Percentiles rank a stretch among this genome's conserved stretches.
These are phyloP conservation scores for Didymellaceae sp. DNA, from an alignment of 2,329 filamentous ascomycete species.

Conservation along the genomic window DNA sequence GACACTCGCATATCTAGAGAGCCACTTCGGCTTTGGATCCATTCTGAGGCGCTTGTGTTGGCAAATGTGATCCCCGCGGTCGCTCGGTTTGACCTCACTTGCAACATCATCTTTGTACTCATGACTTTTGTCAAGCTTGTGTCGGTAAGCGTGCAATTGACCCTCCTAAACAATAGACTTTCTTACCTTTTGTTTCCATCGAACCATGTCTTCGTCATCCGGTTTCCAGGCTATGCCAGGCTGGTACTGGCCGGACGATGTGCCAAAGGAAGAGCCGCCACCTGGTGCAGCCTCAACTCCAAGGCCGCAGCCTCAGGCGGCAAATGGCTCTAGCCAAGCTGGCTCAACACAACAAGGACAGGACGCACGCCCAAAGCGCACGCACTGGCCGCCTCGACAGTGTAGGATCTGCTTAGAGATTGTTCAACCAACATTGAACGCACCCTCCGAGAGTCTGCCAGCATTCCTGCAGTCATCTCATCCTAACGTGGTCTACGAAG, in stretches of 20 bases:
- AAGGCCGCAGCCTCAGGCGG: constrained; percentile 21
- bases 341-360: constrained; percentile 22
- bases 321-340: constrained; percentile 23
- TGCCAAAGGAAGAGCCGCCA: constrained; percentile 44
- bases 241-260: constrained; percentile 57
- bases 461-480: constrained; percentile 63
- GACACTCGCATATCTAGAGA: constrained; percentile 21
- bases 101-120: constrained; percentile 25
- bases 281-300: constrained; percentile 20
- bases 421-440: constrained; percentile 66
- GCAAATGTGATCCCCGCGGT: constrained; percentile 29
- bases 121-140: constrained; percentile 23
- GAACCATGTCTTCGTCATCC: constrained; percentile 51
- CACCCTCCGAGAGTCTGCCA: constrained; percentile 61
- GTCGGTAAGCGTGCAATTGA: constrained; percentile 35
- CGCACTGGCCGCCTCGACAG: constrained; percentile 71
- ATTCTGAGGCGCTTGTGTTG: constrained; percentile 27
- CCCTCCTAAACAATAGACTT: constrained; percentile 9
- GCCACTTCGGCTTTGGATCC: constrained; percentile 29
- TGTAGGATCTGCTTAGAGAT: constrained; percentile 91
- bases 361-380: constrained; percentile 31
- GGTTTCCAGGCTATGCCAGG: constrained; percentile 49
- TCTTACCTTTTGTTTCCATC: background rate
- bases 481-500: constrained; percentile 69
- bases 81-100: constrained; percentile 24